Percentiles rank a stretch among this genome's conserved stretches.
Conservation (phyloP, 2,329 filamentous ascomycete species). For the Trichoderma harzianum region DNA sequence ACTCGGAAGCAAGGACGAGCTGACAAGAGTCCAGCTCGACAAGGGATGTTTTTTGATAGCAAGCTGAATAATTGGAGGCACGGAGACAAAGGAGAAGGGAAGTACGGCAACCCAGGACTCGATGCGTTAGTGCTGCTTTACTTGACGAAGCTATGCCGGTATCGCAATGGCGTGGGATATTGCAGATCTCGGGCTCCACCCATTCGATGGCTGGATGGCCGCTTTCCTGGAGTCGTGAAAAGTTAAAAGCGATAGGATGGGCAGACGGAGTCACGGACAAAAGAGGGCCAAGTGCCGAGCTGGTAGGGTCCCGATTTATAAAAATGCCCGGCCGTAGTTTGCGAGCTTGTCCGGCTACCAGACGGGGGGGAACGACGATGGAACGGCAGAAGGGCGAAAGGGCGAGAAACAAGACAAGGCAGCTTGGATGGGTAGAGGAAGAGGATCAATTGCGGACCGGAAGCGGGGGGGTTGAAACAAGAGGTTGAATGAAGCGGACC, state of each 20-base stretch:
- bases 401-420: background rate
- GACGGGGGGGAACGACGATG: background rate
- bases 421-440: background rate
- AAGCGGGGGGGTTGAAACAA: slow-evolving; percentile 15
- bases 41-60: background rate
- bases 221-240: slow-evolving; percentile 13
- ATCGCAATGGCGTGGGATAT: slow-evolving; percentile 17
- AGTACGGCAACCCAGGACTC: slow-evolving; percentile 7
- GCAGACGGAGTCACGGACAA: background rate
- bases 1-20: slow-evolving; percentile 1
- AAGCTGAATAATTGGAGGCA: background rate
- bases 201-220: slow-evolving; percentile 13
- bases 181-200: slow-evolving; percentile 18
- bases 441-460: slow-evolving; percentile 15
- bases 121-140: slow-evolving; percentile 15
- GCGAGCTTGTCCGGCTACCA: background rate
- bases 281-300: background rate
- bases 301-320: background rate
- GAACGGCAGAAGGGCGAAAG: background rate
- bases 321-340: background rate
- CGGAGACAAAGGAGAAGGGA: slow-evolving; percentile 5
- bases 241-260: background rate
- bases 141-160: slow-evolving; percentile 19
- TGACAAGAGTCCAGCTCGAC: background rate
- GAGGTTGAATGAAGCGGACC: background rate